Evolutionary conservation across 805 yeast species (phyloP), one percentile per base, ranked within the genome.

Genomic region (Candida silvatica): DNA sequence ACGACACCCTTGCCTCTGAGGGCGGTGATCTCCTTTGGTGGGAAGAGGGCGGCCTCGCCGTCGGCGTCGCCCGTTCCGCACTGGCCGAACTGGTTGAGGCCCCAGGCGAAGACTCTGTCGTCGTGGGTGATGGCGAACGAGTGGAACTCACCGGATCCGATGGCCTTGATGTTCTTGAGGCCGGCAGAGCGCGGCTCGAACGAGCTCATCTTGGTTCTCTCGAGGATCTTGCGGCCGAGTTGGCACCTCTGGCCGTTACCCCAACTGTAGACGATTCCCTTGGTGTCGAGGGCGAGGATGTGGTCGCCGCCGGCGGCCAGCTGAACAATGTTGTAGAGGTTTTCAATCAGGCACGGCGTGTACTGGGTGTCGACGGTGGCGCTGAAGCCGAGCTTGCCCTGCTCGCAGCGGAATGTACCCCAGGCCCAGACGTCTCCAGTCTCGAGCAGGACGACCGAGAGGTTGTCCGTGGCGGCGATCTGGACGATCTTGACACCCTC

Each of bases 341-440:
- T 71, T 1, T 61, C 61, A 24, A 90, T 67, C 47, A 73, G 76
- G 42, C 64, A 58, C 7, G 98, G 98, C 1, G 64, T 65, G 17
- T 48, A 62, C 59, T 92, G 97, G 32, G 77, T 59, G 42, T 66
- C 58, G 26, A 75, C 69, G 33, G 74, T 70, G 40, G 77, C 77
- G 44, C 74, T 71, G 59, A 84, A 92, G 3, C 96, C 95, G 37
- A 90, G 68, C 27, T 80, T 66, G 36, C 98, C 98, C 59, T 92
- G 97, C 48, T 84, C 84, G 54, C 87, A 78, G 61, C 92, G 80
- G 63, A 92, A 92, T 16, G 96, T 84, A 26, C 99, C 99, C 97
- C 98, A 92, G 1, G 97, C 94, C 57, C 79, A 92, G 7, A 94
- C 87, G 27, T 82, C 85, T 25, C 98, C 97, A 36, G 75, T 77